Evolutionary conservation across 2,329 filamentous ascomycete species (phyloP), one percentile per base, ranked within the genome.

Genomic region (Aureobasidium mangrovei): DNA sequence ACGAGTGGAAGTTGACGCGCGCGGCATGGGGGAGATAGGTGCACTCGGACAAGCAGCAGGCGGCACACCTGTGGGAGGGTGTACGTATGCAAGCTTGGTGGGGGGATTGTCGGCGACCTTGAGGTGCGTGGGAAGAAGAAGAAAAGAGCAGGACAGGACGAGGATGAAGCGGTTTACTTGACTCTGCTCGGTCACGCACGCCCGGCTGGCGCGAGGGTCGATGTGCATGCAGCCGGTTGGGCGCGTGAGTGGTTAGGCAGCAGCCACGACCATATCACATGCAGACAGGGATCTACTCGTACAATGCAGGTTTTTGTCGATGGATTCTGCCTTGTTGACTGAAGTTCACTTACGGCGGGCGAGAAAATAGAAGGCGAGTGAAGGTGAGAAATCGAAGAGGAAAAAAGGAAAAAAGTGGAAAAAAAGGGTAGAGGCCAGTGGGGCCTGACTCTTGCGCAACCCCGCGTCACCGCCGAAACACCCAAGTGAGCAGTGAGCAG

Each of bases 21-120:
- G 54, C 26, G 45, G 53, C 48, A 53, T 53, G 26, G 28, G 33
- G 27, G 27, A 27, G 32, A 36, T 29, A 43, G 40, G 33, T 41
- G 49, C 49, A 53, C 49, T 45, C 48, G 49, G 53, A 54, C 57
- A 58, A 58, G 57, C 39, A 32, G 43, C 44, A 54, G 42, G 46
- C 44, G 42, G 52, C 44, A 49, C 27, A 49, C 46, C 40, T 43
- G 31, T 31, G 38, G 51, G 28, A 35, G 33, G 26, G 57, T 53
- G 38, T 49, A 49, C 44, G 29, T 55, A 28, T 42, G 53, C 36
- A 33, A 43, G 55, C 57, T 59, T 59, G 53, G 29, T 39, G 24
- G 44, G 46, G 40, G 41, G 26, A 39, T 57, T 59, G 57, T 59
- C 57, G 57, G 55, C 57, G 55, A 55, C 53, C 55, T 54, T 56